Evolutionary conservation across 192 early-diverging fungal genomes (phyloP), one percentile per base, ranked within the genome.

Genomic region (Coemansia sp.): DNA sequence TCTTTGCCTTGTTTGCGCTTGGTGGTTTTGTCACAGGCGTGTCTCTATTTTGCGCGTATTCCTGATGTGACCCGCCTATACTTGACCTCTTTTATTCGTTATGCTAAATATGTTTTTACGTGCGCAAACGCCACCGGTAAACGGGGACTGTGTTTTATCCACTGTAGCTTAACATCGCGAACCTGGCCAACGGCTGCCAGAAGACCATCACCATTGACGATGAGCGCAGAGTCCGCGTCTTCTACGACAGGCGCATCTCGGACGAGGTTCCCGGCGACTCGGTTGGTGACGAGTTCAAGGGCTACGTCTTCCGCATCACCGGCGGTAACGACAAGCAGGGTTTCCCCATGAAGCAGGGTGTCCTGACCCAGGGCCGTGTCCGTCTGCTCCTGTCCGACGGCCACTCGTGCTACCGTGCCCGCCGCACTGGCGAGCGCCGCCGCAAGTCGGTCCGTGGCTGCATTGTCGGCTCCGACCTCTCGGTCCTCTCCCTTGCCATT

Each of bases 281-380:
- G 47, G 79, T 98, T 67, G 92, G 96, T 60, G 96, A 97, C 67
- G 96, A 98, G 80, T 98, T 94, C 92, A 98, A 98, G 87, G 96
- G 96, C 60, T 98, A 97, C 85, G 87, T 97, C 66, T 94, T 98
- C 87, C 92, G 92, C 65, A 95, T 98, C 79, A 90, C 93, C 50
- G 96, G 96, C 73, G 96, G 96, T 65, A 97, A 98, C 87, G 96
- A 98, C 85, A 98, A 98, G 87, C 91, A 93, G 80, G 90, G 90
- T 77, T 98, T 98, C 91, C 96, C 96, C 59, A 98, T 98, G 96
- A 98, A 97, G 88, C 96, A 98, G 83, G 96, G 96, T 91, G 90
- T 98, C 57, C 72, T 81, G 59, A 63, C 82, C 37, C 82, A 81
- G 37, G 63, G 78, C 71, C 88, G 88, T 80, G 86, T 87, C 55